Evolutionary conservation across 768 basidiomycete species (phyloP), one percentile per base, ranked within the genome.

Genomic region (Clavulina sp.): DNA sequence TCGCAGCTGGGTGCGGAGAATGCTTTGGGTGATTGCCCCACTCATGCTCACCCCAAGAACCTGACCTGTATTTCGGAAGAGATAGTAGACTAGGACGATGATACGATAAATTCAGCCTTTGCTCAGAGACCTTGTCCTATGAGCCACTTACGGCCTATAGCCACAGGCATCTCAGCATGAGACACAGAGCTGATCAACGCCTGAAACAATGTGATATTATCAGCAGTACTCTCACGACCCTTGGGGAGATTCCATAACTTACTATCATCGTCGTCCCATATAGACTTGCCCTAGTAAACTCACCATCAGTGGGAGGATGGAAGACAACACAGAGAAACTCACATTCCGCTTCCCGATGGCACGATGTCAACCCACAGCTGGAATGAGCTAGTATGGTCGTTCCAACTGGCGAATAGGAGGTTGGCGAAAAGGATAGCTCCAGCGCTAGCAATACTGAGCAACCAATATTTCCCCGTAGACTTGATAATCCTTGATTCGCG

Each of bases 1-100:
- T 52, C 76, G 74, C 50, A 99, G 69, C 60, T 84, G 77, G 46
- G 69, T 64, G 28, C 80, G 66, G 38, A 99, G 71, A 31, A 93
- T 72, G 4, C 76, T 74, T 65, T 99, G 93, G 31, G 92, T 67
- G 26, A 97, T 63, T 0, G 87, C 81, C 19, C 88, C 85, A 58
- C 80, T 80, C 43, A 92, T 68, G 59, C 85, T 84, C 50, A 99
- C 93, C 32, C 93, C 95, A 51, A 96, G 73, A 23, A 95, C 95
- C 69, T 96, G 93, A 2, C 92, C 92, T 18, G 86, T 84, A 5
- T 88, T 91, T 56, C 92, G 72, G 70, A 92, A 93, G 46, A 95
- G 71, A 66, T 97, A 97, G 31, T 84, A 85, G 60, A 92, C 89
- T 93, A 58, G 32, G 48, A 9, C 9, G 24, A 24, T 9, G 5